Evolutionary conservation across 75 land plant species (phyloP).

Genomic region (Chamaecyparis obtusa): DNA sequence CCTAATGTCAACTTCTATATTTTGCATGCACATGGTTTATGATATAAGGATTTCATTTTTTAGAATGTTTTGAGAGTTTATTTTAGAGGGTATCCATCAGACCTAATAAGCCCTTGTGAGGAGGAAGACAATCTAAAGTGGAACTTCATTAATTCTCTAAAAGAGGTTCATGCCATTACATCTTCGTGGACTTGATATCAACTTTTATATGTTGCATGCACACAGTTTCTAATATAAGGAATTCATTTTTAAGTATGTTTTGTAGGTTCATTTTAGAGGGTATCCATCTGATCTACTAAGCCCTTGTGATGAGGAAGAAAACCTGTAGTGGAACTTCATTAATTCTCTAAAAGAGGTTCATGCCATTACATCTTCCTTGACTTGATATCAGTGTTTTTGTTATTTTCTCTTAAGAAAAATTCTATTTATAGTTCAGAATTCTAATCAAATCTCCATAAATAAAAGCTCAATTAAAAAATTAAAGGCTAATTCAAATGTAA

Average conservation of each 20-base stretch:
- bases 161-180: conserved; percentile 58
- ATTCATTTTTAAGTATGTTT: not conserved
- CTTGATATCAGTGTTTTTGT: not conserved
- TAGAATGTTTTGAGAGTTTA: conserved; percentile 59
- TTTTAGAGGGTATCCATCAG: conserved; percentile 90
- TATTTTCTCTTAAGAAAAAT: not conserved
- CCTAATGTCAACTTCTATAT: not conserved
- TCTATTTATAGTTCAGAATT: not conserved
- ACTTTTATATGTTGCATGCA: not conserved
- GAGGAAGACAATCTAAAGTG: conserved; percentile 88
- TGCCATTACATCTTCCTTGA: not conserved
- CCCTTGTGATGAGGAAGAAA: conserved; percentile 91
- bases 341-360: conserved; percentile 92
- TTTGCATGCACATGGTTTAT: conserved; percentile 1
- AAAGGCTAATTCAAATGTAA: not conserved
- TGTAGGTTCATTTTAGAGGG: conserved; percentile 96
- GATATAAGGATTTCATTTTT: not conserved
- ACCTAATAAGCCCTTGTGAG: conserved; percentile 76
- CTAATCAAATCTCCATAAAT: not conserved
- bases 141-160: conserved; percentile 90
- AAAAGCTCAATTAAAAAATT: not conserved
- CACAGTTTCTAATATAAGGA: not conserved
- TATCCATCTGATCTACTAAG: conserved; percentile 74
- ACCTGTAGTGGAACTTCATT: conserved; percentile 86
- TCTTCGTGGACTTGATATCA: not conserved